Conservation (phyloP, 1,284 basidiomycete species). For the Pseudozyma sp. region DNA sequence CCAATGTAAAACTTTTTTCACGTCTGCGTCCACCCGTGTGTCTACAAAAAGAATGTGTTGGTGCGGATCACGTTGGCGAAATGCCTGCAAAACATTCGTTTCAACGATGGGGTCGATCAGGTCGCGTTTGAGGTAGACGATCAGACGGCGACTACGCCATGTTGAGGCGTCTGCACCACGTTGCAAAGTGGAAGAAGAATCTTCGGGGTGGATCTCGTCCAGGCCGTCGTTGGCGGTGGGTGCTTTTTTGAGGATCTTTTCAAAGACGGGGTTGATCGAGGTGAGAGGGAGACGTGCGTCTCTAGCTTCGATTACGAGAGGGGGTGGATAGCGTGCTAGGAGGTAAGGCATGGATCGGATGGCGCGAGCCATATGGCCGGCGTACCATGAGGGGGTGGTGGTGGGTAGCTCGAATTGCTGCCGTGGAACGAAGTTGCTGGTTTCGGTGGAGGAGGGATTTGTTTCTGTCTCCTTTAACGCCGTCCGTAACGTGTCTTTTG, state of each 20-base stretch:
- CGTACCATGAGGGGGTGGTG: slow-evolving; percentile 89
- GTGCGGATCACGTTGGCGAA: slow-evolving; percentile 69
- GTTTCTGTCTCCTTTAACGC: neutral
- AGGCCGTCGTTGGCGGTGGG: slow-evolving; percentile 50
- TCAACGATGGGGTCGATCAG: slow-evolving; percentile 86
- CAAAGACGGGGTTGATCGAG: slow-evolving; percentile 84
- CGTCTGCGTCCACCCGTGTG: slow-evolving; percentile 71
- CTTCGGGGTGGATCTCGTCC: neutral
- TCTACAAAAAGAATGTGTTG: slow-evolving; percentile 73
- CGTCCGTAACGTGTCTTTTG: neutral
- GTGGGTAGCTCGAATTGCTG: slow-evolving; percentile 70
- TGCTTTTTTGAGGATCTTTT: slow-evolving; percentile 59
- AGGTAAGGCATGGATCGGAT: slow-evolving; percentile 72
- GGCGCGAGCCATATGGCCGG: slow-evolving; percentile 84
- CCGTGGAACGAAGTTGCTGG: slow-evolving; percentile 66
- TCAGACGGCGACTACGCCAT: slow-evolving; percentile 74
- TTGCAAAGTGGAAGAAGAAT: slow-evolving; percentile 6
- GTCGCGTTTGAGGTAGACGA: slow-evolving; percentile 94
- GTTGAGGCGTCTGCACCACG: slow-evolving; percentile 51
- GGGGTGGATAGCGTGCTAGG: slow-evolving; percentile 77
- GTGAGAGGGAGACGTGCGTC: slow-evolving; percentile 93
- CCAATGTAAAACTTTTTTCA: slow-evolving; percentile 70
- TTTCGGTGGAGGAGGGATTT: neutral
- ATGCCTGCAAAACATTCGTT: slow-evolving; percentile 72
- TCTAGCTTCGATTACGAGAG: slow-evolving; percentile 89